A percentile compares a stretch with the other conserved stretches of the same genome.
Conservation (phyloP, 345 rosid genomes). For the Citropsis articulata region DNA sequence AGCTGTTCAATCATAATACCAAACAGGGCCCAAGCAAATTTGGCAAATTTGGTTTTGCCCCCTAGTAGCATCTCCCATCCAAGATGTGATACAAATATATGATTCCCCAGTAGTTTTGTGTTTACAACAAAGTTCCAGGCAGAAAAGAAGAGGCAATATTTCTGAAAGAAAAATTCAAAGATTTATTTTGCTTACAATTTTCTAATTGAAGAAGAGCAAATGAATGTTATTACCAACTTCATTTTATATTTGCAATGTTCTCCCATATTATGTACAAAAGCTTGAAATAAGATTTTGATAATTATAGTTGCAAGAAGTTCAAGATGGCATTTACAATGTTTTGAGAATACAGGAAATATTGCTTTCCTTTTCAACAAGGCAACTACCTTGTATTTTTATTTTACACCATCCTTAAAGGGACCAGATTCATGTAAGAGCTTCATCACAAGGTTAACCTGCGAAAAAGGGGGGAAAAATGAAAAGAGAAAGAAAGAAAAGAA, state of each 20-base stretch:
- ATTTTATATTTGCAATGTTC: not conserved
- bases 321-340: not conserved
- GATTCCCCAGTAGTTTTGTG: no score
- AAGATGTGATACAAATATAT: no score
- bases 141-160: no score
- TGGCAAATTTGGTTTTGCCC: no score
- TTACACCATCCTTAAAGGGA: constrained; percentile 71
- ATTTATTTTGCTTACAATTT: no score
- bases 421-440: constrained; percentile 66
- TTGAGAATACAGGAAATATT: not conserved
- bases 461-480: not conserved
- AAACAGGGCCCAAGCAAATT: no score
- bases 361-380: not conserved
- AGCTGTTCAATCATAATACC: accelerated
- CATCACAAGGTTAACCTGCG: constrained; percentile 72
- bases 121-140: no score
- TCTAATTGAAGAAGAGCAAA: no score
- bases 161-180: no score
- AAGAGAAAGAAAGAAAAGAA: not conserved
- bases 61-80: no score
- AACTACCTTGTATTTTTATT: constrained; percentile 21
- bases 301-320: not conserved
- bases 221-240: no score
- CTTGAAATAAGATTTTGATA: not conserved
- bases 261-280: constrained; percentile 4